Evolutionary conservation across 2,329 filamentous ascomycete species (phyloP).

Genomic region (Escovopsis sp.): DNA sequence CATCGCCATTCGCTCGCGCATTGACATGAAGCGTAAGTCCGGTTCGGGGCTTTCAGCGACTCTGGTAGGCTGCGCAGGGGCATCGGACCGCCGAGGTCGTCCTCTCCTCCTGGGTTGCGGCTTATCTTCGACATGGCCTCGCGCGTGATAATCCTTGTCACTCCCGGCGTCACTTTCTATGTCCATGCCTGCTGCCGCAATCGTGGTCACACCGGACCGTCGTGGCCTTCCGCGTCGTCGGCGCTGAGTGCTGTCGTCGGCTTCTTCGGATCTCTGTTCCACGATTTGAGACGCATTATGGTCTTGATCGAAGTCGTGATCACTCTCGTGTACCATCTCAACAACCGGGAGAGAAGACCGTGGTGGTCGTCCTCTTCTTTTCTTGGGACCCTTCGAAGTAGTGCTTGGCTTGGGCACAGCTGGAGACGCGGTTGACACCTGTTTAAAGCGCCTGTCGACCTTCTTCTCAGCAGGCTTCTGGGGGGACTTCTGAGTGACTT

Average conservation of each 20-base stretch:
- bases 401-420: slow-evolving; percentile 1
- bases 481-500: not conserved
- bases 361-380: slow-evolving; percentile 16
- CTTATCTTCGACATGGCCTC: not conserved
- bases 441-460: slow-evolving; percentile 20
- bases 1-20: slow-evolving; percentile 42
- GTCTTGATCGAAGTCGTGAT: slow-evolving; percentile 3
- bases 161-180: not conserved
- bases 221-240: slow-evolving; percentile 11
- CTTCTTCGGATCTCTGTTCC: not conserved
- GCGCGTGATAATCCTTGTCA: not conserved
- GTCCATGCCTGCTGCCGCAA: slow-evolving; percentile 8
- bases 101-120: slow-evolving; percentile 5
- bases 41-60: slow-evolving; percentile 5
- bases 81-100: slow-evolving; percentile 13
- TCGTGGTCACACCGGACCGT: slow-evolving; percentile 13
- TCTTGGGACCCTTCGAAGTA: slow-evolving; percentile 6
- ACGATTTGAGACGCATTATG: slow-evolving; percentile 5
- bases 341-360: slow-evolving; percentile 8
- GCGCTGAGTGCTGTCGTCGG: slow-evolving; percentile 1
- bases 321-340: not conserved
- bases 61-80: slow-evolving; percentile 1
- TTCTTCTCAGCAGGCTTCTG: slow-evolving; percentile 4
- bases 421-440: slow-evolving; percentile 4
- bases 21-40: slow-evolving; percentile 31